Evolutionary conservation across 1,284 basidiomycete genomes (phyloP), one percentile per base, ranked within the genome.

Genomic region (Tetrapyrgos nigripes): DNA sequence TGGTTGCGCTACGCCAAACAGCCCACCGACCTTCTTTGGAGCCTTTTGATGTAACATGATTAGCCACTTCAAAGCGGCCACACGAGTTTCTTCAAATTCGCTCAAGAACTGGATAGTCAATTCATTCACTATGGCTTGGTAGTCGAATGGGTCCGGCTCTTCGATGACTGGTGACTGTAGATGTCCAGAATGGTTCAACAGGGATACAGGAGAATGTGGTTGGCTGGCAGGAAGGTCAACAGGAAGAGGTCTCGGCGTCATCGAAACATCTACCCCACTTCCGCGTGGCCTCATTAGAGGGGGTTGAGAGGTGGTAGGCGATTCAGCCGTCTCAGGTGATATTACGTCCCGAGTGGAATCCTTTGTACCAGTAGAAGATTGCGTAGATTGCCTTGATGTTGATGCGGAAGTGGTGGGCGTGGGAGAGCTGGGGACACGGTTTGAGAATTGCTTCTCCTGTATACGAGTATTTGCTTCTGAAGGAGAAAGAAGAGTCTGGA

Each of bases 1-100:
- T 11, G 24, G 45, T 13, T 17, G 50, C n/a, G 45, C 3, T 29
- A 24, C 13, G n/a, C 28, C n/a, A 6, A 53, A 14, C 5, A 10
- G 33, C 37, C 17, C 54, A 53, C 73, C 43, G 62, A 91, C 93
- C 85, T 97, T 97, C 74, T 91, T 93, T 0, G 97, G 97, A 19
- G 94, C 94, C 71, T 98, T 98, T 70, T 96, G 92, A 76, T 99
- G 97, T 54, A 99, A 78, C 97, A 99, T 99, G 52, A 98, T 89
- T 29, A 99, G 79, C 97, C 97, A 99, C 76, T 97, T 96, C 64
- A 99, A 78, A 3, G 97, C 96, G 24, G 95, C 94, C 5, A 99
- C 93, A 44, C 97, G 82, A 1, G 97, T 98, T 71, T 98, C 95
- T 68, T 97, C 97, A 70, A 95, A 94, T 73, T 98, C 96, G 73